These are phyloP conservation scores for Paraphysoderma sedebokerense DNA, from an alignment of 371 early-diverging fungal genomes.

Conservation along the genomic window DNA sequence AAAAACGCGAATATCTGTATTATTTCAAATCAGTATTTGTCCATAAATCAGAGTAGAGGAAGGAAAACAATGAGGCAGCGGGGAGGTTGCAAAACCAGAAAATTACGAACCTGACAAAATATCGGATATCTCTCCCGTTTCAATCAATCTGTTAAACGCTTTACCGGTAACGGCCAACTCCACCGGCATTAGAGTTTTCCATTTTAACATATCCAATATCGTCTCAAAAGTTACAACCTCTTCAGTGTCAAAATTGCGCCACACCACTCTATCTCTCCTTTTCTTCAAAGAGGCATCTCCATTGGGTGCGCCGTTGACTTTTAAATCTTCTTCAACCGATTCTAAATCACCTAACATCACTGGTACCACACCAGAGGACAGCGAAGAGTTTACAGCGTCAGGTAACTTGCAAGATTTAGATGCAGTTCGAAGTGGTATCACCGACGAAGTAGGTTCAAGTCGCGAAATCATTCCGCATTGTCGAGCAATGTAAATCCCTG, in stretches of 20 bases:
- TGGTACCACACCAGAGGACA: background rate
- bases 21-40: background rate
- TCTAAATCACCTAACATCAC: background rate
- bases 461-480: constrained; percentile 49
- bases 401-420: background rate
- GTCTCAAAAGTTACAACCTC: constrained; percentile 9
- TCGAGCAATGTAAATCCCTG: constrained; percentile 69
- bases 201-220: background rate
- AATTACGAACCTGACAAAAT: constrained; percentile 13
- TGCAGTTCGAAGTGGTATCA: background rate
- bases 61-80: constrained; percentile 2
- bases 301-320: background rate
- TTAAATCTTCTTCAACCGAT: background rate
- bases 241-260: constrained; percentile 9
- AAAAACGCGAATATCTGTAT: constrained; percentile 37
- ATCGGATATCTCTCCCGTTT: constrained; percentile 2
- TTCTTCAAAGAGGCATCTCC: background rate
- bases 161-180: constrained; percentile 50
- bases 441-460: background rate
- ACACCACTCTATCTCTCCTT: background rate
- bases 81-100: too few relatives aligned
- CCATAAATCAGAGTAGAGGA: background rate
- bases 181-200: constrained; percentile 5
- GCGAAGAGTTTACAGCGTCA: background rate
- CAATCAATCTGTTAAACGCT: constrained; percentile 31